Evolutionary conservation across 2,329 filamentous ascomycete species (phyloP).

Genomic region (Annulohypoxylon truncatum): DNA sequence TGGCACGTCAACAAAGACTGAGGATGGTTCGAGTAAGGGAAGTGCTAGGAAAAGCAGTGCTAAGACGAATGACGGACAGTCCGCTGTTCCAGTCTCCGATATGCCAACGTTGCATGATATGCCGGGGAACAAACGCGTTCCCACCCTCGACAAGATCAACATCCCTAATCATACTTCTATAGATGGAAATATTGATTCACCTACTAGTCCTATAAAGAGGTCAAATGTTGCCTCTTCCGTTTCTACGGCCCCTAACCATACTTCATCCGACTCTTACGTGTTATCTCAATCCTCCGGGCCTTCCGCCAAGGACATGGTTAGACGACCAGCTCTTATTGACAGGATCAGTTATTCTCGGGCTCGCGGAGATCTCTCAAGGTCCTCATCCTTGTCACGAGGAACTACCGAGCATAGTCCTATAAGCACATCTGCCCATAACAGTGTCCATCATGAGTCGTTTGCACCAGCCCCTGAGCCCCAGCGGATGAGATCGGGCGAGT

Average conservation of each 20-base stretch:
- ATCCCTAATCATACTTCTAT: conserved; percentile 52
- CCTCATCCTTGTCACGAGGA: conserved; percentile 69
- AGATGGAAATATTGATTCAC: conserved; percentile 59
- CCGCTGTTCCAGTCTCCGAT: conserved; percentile 52
- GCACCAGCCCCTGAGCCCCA: conserved; percentile 59
- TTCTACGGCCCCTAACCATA: conserved; percentile 47
- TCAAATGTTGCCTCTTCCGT: conserved; percentile 35
- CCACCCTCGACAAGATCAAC: conserved; percentile 47
- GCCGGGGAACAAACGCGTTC: conserved; percentile 43
- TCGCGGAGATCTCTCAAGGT: conserved; percentile 62
- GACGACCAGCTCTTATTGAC: conserved; percentile 65
- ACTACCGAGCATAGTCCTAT: conserved; percentile 68
- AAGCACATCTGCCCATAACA: conserved; percentile 69
- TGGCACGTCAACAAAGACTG: conserved; percentile 53
- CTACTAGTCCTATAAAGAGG: conserved; percentile 58
- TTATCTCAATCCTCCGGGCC: conserved; percentile 46
- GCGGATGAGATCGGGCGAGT: conserved; percentile 58
- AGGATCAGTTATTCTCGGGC: conserved; percentile 63
- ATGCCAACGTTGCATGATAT: conserved; percentile 55
- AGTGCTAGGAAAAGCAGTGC: conserved; percentile 57
- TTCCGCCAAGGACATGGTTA: conserved; percentile 52
- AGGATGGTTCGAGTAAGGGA: conserved; percentile 57
- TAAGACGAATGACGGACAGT: conserved; percentile 55
- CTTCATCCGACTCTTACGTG: conserved; percentile 50
- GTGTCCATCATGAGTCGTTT: conserved; percentile 68